phyloP scores from a whole-genome alignment of 179 eudicot species.

The Beta macrorhiza region DNA sequence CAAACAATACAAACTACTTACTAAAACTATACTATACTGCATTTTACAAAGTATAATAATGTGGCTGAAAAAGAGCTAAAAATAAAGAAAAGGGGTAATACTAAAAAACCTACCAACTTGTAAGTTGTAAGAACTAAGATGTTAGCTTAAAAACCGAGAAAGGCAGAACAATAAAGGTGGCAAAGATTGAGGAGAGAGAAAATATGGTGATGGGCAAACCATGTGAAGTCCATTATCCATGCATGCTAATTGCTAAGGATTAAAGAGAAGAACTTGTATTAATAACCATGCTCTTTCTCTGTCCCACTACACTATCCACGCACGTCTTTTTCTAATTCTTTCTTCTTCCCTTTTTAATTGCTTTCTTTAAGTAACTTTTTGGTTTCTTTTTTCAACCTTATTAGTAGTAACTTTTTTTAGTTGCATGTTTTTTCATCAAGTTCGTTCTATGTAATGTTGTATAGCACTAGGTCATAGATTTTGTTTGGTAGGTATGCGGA shows the following conservation, averaged over 20 bases:
- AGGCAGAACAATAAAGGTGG: slow-evolving; percentile 11
- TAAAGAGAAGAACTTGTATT: too few relatives aligned
- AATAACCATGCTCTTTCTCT: slow-evolving; percentile 23
- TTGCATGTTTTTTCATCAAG: too few relatives aligned
- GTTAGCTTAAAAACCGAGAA: slow-evolving; percentile 11
- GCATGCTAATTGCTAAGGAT: not conserved
- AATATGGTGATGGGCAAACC: slow-evolving; percentile 27
- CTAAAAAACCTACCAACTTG: not conserved
- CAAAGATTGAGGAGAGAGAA: slow-evolving; percentile 8
- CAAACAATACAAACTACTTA: not conserved
- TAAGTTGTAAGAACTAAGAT: not conserved
- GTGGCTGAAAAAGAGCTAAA: not conserved
- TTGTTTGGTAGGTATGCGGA: too few relatives aligned
- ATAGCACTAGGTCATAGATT: too few relatives aligned
- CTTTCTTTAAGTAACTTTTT: not conserved
- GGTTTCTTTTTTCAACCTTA: too few relatives aligned
- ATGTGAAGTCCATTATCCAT: slow-evolving; percentile 20
- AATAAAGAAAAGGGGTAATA: not conserved
- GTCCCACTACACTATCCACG: not conserved
- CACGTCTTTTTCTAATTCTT: not conserved
- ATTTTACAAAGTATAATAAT: not conserved
- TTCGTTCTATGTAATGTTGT: too few relatives aligned
- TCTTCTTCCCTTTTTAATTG: not conserved
- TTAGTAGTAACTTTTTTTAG: too few relatives aligned
- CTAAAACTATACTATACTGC: too few relatives aligned